Conservation (phyloP, 2,329 filamentous ascomycete genomes). For the Neonectria sp. region DNA sequence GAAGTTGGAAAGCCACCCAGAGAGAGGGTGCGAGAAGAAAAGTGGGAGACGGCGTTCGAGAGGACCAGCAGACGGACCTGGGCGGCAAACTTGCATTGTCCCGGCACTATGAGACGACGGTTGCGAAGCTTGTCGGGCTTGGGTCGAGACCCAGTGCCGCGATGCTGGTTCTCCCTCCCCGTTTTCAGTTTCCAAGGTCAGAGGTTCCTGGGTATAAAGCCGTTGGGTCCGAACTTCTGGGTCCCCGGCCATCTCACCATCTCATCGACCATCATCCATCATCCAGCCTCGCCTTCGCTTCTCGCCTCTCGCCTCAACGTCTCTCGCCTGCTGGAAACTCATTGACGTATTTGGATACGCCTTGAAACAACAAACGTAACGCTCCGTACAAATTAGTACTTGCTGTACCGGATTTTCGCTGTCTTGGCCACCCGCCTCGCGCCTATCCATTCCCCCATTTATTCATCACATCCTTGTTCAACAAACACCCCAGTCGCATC, state of each 20-base stretch:
- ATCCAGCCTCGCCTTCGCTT: constrained; percentile 6
- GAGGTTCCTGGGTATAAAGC: constrained; percentile 44
- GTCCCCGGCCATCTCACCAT: constrained; percentile 20
- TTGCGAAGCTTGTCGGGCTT: constrained; percentile 40
- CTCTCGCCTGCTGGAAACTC: not conserved
- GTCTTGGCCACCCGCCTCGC: constrained; percentile 9
- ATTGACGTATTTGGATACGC: not conserved
- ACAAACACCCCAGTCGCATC: constrained; percentile 27
- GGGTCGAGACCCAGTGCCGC: constrained; percentile 40
- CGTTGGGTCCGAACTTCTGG: constrained; percentile 46
- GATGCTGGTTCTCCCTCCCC: constrained; percentile 36
- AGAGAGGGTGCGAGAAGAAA: constrained; percentile 33
- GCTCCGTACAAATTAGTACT: not conserved
- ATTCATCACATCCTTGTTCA: constrained; percentile 25
- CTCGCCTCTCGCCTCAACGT: not conserved
- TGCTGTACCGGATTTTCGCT: not conserved
- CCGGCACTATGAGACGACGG: constrained; percentile 40
- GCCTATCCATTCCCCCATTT: constrained; percentile 23
- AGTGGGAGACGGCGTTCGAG: constrained; percentile 25
- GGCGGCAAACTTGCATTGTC: constrained; percentile 31
- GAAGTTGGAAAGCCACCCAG: constrained; percentile 25
- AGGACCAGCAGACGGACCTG: constrained; percentile 9
- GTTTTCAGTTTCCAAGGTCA: constrained; percentile 17
- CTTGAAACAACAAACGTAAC: not conserved
- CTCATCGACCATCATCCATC: constrained; percentile 18